Base-by-base conservation (phyloP, 805 yeast species). In the Starmerella tilneyi region DNA sequence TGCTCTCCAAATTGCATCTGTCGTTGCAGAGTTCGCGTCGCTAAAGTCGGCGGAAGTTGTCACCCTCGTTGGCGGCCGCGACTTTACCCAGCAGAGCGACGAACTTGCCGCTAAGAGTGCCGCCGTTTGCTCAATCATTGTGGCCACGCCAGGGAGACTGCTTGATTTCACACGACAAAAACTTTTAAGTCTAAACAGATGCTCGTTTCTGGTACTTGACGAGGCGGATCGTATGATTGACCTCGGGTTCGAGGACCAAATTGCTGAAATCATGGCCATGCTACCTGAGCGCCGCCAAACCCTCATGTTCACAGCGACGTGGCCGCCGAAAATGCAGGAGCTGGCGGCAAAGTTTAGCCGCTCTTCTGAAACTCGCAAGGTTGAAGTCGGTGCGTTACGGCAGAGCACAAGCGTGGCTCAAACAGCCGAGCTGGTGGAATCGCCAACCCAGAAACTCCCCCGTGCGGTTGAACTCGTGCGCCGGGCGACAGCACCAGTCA, bases 141-240 rank as follows among this genome's bases (percentile, higher is more conserved):
- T 89, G 32, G 97, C 95, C 0, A 89, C 98, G 0, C 97, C 98
- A 0, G 98, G 98, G 6, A 67, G 97, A 49, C 66, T 89, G 37
- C 71, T 85, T 11, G 98, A 89, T 57, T 77, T 86, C 48, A 51
- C 88, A 15, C 85, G 81, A 45, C 68, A 81, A 43, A 75, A 77
- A n/a, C 66, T 81, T 17, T 48, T 86, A 3, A 72, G 72, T 1
- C 63, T 88, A 27, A 66, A 65, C 31, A 75, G 75, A 47, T 75
- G 94, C 50, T 71, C 71, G 49, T 81, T 77, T 49, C 63, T 89
- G 19, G 79, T 84, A 1, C 70, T 88, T 67, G 98, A 89, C 65
- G 98, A 89, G 63, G 95, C 96, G 2, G 98, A 89, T 62, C 70
- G 88, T 53, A 89, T 89, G 97, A 78, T 89, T 34, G 95, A 86